A percentile compares a stretch with the other conserved stretches of the same genome.
phyloP scores from a whole-genome alignment of 192 early-diverging fungal species.

The Funneliformis geosporum region DNA sequence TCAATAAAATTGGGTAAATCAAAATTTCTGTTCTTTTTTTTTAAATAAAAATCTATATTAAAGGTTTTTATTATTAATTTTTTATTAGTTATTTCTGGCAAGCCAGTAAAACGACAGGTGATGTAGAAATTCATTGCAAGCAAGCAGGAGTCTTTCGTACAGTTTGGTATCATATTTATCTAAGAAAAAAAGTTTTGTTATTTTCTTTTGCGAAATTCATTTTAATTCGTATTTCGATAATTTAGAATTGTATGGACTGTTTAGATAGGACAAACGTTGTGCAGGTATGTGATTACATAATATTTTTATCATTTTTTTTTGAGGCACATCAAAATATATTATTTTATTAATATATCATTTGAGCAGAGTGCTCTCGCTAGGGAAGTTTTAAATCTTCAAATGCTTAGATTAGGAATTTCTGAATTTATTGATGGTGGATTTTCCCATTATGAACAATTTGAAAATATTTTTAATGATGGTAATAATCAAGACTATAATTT shows the following conservation, averaged over 20 bases:
- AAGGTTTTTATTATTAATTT: neutral
- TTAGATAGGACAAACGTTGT: slow-evolving; percentile 95
- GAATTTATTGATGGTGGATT: slow-evolving; percentile 67
- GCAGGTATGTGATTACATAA: slow-evolving; percentile 36
- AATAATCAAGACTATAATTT: neutral
- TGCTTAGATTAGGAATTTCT: slow-evolving; percentile 68
- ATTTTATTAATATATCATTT: neutral
- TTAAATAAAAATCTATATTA: neutral
- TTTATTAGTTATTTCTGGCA: slow-evolving; percentile 37
- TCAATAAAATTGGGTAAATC: slow-evolving; percentile 63
- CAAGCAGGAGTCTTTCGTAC: slow-evolving; percentile 50
- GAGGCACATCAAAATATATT: neutral
- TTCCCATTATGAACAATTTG: slow-evolving; percentile 62
- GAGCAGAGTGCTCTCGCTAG: slow-evolving; percentile 66
- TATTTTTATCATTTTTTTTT: neutral
- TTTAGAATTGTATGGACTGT: slow-evolving; percentile 95
- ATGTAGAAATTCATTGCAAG: slow-evolving; percentile 9
- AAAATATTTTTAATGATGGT: slow-evolving; percentile 63
- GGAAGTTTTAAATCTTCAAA: slow-evolving; percentile 62
- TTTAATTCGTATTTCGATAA: neutral
- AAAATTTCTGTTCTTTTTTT: neutral
- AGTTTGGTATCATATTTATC: slow-evolving; percentile 29
- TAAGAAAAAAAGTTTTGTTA: neutral
- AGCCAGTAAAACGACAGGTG: slow-evolving; percentile 9
- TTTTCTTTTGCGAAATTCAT: slow-evolving; percentile 10